phyloP scores from a whole-genome alignment of 768 basidiomycete genomes.

The Termitomyces sp. region DNA sequence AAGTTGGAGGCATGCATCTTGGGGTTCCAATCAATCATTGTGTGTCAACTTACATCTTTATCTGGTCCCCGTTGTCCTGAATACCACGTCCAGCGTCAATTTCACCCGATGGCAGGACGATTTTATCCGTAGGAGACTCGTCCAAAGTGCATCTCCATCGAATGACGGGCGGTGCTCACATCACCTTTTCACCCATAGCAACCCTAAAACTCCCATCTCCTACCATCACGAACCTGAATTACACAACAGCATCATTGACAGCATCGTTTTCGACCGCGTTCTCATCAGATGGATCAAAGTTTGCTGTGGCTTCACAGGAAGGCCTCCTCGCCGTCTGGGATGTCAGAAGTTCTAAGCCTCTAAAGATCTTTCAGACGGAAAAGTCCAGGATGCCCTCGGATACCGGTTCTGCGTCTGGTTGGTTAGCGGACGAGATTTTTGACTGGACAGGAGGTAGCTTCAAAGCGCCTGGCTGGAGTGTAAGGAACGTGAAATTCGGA shows the following conservation, averaged over 20 bases:
- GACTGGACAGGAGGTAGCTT: conserved; percentile 60
- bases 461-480: conserved; percentile 78
- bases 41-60: conserved; percentile 31
- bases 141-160: conserved; percentile 81
- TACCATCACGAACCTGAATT: conserved; percentile 32
- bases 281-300: conserved; percentile 71
- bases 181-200: conserved; percentile 63
- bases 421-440: conserved; percentile 62
- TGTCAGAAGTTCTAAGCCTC: conserved; percentile 66
- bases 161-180: conserved; percentile 58
- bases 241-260: conserved; percentile 42
- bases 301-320: conserved; percentile 81
- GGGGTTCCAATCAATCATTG: conserved; percentile 81
- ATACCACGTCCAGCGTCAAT: conserved; percentile 61
- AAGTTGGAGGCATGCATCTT: conserved; percentile 52
- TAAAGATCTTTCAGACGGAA: conserved; percentile 66
- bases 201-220: conserved; percentile 68
- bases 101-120: conserved; percentile 82
- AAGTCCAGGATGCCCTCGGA: conserved; percentile 28
- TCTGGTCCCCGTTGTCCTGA: conserved; percentile 3
- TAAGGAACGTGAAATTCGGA: conserved; percentile 83
- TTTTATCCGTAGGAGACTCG: conserved; percentile 91
- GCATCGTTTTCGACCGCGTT: conserved; percentile 84
- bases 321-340: conserved; percentile 82
- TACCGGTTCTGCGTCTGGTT: conserved; percentile 42